These are phyloP conservation scores for Fusarium euwallaceae DNA, from an alignment of 2,329 filamentous ascomycete species.

Conservation along the genomic window DNA sequence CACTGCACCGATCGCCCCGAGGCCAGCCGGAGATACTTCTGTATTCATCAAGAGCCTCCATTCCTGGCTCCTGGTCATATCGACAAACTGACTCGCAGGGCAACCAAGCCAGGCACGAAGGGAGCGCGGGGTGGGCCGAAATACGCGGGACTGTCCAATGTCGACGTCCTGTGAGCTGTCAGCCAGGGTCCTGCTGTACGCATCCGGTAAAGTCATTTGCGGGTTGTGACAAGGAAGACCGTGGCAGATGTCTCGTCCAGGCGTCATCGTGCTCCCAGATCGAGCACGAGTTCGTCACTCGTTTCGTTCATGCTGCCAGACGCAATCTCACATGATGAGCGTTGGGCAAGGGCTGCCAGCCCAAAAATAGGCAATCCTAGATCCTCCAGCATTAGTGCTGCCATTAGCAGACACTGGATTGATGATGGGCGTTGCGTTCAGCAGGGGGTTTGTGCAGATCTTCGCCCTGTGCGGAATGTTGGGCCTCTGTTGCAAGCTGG, in stretches of 20 bases:
- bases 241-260: background rate
- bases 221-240: slow-evolving; percentile 18
- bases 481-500: slow-evolving; percentile 11
- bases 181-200: slow-evolving; percentile 17
- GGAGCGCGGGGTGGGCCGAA: slow-evolving; percentile 2
- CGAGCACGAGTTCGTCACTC: slow-evolving; percentile 21
- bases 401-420: slow-evolving; percentile 13
- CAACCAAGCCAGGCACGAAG: background rate
- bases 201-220: slow-evolving; percentile 26
- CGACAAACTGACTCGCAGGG: slow-evolving; percentile 41
- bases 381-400: slow-evolving; percentile 1
- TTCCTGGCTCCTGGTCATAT: slow-evolving; percentile 32
- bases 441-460: slow-evolving; percentile 17
- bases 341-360: slow-evolving; percentile 4
- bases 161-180: slow-evolving; percentile 10
- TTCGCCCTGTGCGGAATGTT: slow-evolving; percentile 3
- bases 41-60: slow-evolving; percentile 40
- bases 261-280: slow-evolving; percentile 18
- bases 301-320: slow-evolving; percentile 27
- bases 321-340: slow-evolving; percentile 24
- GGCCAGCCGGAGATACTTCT: slow-evolving; percentile 39
- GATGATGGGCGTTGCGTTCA: slow-evolving; percentile 21
- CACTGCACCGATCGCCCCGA: slow-evolving; percentile 41
- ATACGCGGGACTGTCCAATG: slow-evolving; percentile 15
- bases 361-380: slow-evolving; percentile 32